These are phyloP conservation scores for Candida tunisiensis DNA, from an alignment of 1,139 yeast genomes.

Conservation along the genomic window DNA sequence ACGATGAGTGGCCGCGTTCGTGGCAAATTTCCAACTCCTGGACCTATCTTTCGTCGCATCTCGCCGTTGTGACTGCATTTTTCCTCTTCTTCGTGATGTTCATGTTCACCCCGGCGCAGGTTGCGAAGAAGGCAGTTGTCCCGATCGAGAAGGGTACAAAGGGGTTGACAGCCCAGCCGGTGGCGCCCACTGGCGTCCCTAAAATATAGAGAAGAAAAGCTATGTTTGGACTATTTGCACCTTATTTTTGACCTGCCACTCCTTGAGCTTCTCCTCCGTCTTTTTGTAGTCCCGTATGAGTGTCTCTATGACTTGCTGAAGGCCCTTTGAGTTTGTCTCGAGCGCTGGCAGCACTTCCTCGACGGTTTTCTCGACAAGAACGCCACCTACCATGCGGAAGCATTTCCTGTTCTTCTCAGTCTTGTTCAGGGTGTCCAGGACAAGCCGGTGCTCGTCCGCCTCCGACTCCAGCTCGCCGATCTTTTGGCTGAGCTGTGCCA, in stretches of 20 bases:
- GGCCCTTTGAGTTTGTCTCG: slow-evolving; percentile 35
- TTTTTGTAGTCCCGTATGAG: slow-evolving; percentile 18
- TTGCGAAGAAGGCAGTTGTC: slow-evolving; percentile 6
- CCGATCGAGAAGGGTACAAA: background rate
- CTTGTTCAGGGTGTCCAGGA: slow-evolving; percentile 34
- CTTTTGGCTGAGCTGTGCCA: slow-evolving; percentile 21
- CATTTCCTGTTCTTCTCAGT: slow-evolving; percentile 53
- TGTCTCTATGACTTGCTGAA: slow-evolving; percentile 17
- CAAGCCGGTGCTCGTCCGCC: slow-evolving; percentile 29
- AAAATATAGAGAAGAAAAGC: background rate
- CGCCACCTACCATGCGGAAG: slow-evolving; percentile 90
- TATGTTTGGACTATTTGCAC: slow-evolving; percentile 22
- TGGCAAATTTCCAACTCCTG: slow-evolving; percentile 91
- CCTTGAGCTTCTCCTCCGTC: slow-evolving; percentile 19
- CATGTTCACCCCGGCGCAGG: slow-evolving; percentile 1
- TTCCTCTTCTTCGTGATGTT: slow-evolving; percentile 44
- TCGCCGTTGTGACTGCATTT: slow-evolving; percentile 48
- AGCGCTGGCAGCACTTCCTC: slow-evolving; percentile 59
- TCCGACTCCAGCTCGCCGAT: slow-evolving; percentile 26
- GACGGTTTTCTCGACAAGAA: slow-evolving; percentile 68
- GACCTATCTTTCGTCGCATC: slow-evolving; percentile 68
- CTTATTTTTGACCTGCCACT: slow-evolving; percentile 25
- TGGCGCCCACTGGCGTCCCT: background rate
- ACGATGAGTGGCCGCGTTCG: slow-evolving; percentile 86
- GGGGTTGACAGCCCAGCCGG: background rate